Percentiles rank a stretch among this genome's conserved stretches.
Conservation (phyloP, 2,329 filamentous ascomycete species). For the Trichophaea hybrida region DNA sequence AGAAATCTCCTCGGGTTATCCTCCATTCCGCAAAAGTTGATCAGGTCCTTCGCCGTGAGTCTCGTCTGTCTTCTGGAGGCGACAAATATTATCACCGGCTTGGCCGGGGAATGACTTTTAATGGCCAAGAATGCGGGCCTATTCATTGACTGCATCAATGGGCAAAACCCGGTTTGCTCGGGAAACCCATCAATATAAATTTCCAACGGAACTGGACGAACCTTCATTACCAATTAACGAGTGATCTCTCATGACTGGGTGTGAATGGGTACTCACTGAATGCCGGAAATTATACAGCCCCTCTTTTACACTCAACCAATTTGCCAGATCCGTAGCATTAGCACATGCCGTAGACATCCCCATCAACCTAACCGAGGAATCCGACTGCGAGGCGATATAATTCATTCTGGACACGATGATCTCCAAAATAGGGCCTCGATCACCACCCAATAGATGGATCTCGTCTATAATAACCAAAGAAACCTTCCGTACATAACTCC, state of each 20-base stretch:
- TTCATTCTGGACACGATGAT: conserved; percentile 94
- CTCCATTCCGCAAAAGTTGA: conserved; percentile 97
- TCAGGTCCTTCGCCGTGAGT: conserved; percentile 85
- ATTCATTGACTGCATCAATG: conserved; percentile 99
- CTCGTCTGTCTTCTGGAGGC: conserved; percentile 89
- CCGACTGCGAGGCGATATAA: conserved; percentile 89
- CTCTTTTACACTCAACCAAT: conserved; percentile 94
- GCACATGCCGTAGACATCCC: conserved; percentile 99
- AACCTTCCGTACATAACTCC: conserved; percentile 89
- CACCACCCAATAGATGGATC: conserved; percentile 91
- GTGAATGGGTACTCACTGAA: conserved; percentile 45
- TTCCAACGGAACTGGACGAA: conserved; percentile 79
- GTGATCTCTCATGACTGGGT: neutral
- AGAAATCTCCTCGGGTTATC: conserved; percentile 91
- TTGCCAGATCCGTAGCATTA: conserved; percentile 83
- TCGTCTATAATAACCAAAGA: conserved; percentile 96
- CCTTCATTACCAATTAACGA: neutral
- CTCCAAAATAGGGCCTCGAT: conserved; percentile 86
- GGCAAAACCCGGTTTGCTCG: conserved; percentile 86
- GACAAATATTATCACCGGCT: conserved; percentile 96
- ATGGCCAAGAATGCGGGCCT: conserved; percentile 90
- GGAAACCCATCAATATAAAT: conserved; percentile 97
- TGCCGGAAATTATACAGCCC: conserved; percentile 89
- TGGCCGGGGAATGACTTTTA: conserved; percentile 88
- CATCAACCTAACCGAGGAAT: conserved; percentile 72